Conservation (phyloP, 2,329 filamentous ascomycete genomes). For the Phymatotrichopsis omnivora region DNA sequence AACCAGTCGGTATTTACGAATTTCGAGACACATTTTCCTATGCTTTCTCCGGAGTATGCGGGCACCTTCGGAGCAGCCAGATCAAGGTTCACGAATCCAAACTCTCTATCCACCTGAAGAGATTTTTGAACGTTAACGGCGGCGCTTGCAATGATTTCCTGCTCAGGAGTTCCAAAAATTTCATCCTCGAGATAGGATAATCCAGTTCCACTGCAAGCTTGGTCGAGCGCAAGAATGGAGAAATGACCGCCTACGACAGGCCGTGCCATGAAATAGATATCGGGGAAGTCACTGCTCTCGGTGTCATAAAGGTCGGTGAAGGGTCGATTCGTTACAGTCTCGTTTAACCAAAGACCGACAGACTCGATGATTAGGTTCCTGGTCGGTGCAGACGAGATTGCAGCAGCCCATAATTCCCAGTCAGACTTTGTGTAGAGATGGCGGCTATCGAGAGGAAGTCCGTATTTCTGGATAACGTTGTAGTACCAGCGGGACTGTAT, state of each 20-base stretch:
- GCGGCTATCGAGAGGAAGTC: conserved; percentile 68
- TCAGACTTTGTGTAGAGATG: conserved; percentile 82
- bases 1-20: neutral
- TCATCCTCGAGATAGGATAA: conserved; percentile 33
- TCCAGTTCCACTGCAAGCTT: conserved; percentile 63
- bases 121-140: conserved; percentile 6
- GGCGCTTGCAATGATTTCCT: conserved; percentile 3
- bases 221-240: conserved; percentile 69
- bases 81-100: neutral
- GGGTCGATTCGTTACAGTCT: conserved; percentile 65
- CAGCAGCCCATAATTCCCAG: conserved; percentile 83
- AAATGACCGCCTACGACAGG: conserved; percentile 82
- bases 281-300: conserved; percentile 65
- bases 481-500: conserved; percentile 74
- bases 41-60: conserved; percentile 9
- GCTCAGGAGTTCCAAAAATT: neutral
- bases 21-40: neutral
- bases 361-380: conserved; percentile 61
- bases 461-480: conserved; percentile 68
- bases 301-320: conserved; percentile 77
- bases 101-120: neutral
- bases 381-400: conserved; percentile 59
- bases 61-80: neutral
- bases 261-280: conserved; percentile 64
- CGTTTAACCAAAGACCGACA: conserved; percentile 73